Conservation (phyloP, 441 rosid species). For the Bocquillonia castaneifolia region DNA sequence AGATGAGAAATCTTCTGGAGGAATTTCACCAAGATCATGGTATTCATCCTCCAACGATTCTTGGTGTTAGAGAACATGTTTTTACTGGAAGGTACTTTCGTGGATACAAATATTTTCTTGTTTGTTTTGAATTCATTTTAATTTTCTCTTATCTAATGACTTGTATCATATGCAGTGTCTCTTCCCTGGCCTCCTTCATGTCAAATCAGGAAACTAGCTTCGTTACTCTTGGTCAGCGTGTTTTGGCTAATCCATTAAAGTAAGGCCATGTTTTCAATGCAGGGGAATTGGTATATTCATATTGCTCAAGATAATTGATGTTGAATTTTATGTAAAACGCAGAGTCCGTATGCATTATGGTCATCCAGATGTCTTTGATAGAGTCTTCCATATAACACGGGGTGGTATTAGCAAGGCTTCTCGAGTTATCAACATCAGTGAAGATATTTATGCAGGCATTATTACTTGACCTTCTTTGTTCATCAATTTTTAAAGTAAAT, state of each 20-base stretch:
- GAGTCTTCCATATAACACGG: slow-evolving; percentile 93
- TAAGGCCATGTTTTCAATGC: slow-evolving; percentile 35
- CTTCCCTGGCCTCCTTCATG: slow-evolving; percentile 95
- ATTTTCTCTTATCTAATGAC: slow-evolving; percentile 17
- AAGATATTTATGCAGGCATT: slow-evolving; percentile 89
- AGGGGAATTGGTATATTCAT: slow-evolving; percentile 11
- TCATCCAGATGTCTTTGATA: slow-evolving; percentile 97
- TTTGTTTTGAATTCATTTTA: neutral
- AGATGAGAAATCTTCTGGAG: slow-evolving; percentile 95
- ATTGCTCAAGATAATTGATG: neutral
- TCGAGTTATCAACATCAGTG: slow-evolving; percentile 96
- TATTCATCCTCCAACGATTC: slow-evolving; percentile 83
- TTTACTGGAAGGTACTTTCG: slow-evolving; percentile 85
- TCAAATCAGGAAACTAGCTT: slow-evolving; percentile 95
- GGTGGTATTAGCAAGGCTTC: slow-evolving; percentile 99
- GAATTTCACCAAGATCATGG: slow-evolving; percentile 86
- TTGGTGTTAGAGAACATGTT: slow-evolving; percentile 97
- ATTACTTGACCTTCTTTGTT: slow-evolving; percentile 12
- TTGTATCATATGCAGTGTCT: slow-evolving; percentile 66
- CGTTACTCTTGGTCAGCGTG: slow-evolving; percentile 97
- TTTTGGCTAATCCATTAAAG: slow-evolving; percentile 92
- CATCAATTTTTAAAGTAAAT: neutral
- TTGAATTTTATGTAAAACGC: slow-evolving; percentile 21
- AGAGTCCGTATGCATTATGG: slow-evolving; percentile 99
- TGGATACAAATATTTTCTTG: slow-evolving; percentile 8